Evolutionary conservation across 1,284 basidiomycete species (phyloP), one percentile per base, ranked within the genome.

Genomic region (Rhodotorula sp.): DNA sequence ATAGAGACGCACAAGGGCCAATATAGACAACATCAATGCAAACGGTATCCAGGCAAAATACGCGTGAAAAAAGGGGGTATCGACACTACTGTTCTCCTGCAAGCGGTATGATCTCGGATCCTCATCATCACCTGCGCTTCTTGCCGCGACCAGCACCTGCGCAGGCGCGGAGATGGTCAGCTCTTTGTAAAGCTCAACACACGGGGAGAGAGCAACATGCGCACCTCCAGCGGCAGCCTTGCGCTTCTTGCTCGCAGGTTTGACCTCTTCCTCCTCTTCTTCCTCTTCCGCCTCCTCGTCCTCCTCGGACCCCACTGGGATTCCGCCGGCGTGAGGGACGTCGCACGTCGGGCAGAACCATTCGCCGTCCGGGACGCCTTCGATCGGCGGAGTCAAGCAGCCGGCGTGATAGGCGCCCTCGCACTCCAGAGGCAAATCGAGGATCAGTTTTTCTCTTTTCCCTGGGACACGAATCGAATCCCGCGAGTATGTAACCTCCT

Each of bases 261-360:
- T 49, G 28, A 18, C 48, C 16, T n/a, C 45, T 48, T 60, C 50
- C 1, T n/a, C 68, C 21, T 34, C 50, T 15, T 28, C 31, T 7
- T 54, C 60, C 18, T 58, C 62, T 23, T 56, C 64, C 34, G 60
- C 34, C 34, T 60, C 58, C 16, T 45, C 43, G 10, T 43, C 58
- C 15, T 43, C 49, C 8, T 28, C 19, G 28, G 60, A 3, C 12
- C 19, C 26, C 6, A 12, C 21, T 6, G 58, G 43, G 4, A 45
- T 23, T 6, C n/a, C 54, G 54, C 54, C 54, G 14, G 47, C n/a
- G 16, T 26, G 26, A 7, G 59, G 62, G 5, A 26, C 38, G n/a
- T 63, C 65, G 74, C 92, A 95, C 62, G 85, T 83, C 0, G 90
- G 87, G 78, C 92, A 95, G 84, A 94, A 95, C 93, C 93, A 95